Base-by-base conservation (phyloP, 1,139 yeast genomes). In the Yamadazyma epiphylla region DNA sequence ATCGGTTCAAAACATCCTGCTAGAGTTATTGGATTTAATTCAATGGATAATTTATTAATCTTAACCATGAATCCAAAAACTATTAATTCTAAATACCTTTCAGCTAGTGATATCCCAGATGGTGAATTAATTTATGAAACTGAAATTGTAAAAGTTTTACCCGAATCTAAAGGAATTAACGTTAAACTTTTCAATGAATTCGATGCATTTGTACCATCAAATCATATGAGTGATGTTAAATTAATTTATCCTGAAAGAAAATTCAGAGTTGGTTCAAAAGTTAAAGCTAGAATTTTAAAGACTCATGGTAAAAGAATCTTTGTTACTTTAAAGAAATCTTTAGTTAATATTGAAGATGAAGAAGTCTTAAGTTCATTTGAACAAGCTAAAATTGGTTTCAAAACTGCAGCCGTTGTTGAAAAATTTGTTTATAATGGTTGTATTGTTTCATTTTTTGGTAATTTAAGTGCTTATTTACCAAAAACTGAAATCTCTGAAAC, bases 231-330 rank as follows among this genome's bases (percentile, higher is more conserved):
- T 43, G 99, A 91, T 55, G 73, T 84, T 37, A 82, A 79, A 51
- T 67, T 91, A 41, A 77, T 80, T 5, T 82, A 88, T 51, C 98
- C 98, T 5, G 97, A 91, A 58, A 77, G 91, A 63, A 86, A 88
- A 52, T 91, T 80, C 68, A 86, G 85, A 56, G 76, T 77, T 29
- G 97, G 96, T 7, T 64, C 81, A 29, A 83, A 80, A 44, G 84
- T 85, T 23, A 83, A 74, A 48, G 94, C 83, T 38, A 77, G 96
- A 58, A 76, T 74, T 7, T 56, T 73, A 42, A 62, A 54, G 32
- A 60, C 60, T 20, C 49, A 53, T 22, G 64, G 67, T 14, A 60
- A 52, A 44, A 46, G 70, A 33, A 61, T 87, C 27, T 60, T 65
- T 30, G 66, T 86, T 22, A 85, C 98, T 3, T 58, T 89, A 46